Evolutionary conservation across 2,329 filamentous ascomycete genomes (phyloP).

Genomic region (Colletotrichum aenigma): DNA sequence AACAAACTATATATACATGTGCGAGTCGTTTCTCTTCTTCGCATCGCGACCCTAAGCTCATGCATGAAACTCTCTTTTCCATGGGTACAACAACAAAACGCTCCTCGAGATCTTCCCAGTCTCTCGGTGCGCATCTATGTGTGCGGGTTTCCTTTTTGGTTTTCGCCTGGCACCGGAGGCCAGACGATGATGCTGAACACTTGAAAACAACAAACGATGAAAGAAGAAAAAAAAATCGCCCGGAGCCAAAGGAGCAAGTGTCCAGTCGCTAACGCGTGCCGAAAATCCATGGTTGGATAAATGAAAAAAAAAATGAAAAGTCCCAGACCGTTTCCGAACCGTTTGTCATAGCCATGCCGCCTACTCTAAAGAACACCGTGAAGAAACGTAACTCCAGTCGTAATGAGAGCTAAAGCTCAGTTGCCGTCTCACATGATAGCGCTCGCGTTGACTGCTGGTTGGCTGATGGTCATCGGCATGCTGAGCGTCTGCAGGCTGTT

Average conservation of each 20-base stretch:
- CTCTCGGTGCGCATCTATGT: slow-evolving; percentile 11
- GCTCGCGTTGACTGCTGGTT: slow-evolving; percentile 51
- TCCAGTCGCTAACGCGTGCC: slow-evolving; percentile 12
- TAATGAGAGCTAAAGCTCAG: slow-evolving; percentile 11
- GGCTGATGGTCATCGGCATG: slow-evolving; percentile 69
- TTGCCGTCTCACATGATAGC: slow-evolving; percentile 44
- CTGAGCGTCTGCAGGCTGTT: slow-evolving; percentile 66
- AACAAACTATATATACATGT: slow-evolving; percentile 24
- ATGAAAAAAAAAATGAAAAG: slow-evolving; percentile 16
- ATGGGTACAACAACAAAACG: background rate
- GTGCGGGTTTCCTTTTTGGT: slow-evolving; percentile 15
- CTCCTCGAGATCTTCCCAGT: slow-evolving; percentile 14
- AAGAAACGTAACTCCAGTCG: slow-evolving; percentile 21
- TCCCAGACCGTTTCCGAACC: slow-evolving; percentile 10
- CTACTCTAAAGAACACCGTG: slow-evolving; percentile 19
- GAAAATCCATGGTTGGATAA: slow-evolving; percentile 15
- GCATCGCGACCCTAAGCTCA: slow-evolving; percentile 14
- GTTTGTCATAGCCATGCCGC: slow-evolving; percentile 18
- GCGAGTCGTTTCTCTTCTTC: slow-evolving; percentile 22
- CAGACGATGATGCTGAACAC: slow-evolving; percentile 14
- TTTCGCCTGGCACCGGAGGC: slow-evolving; percentile 3
- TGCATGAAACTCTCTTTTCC: slow-evolving; percentile 17
- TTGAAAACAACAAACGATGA: background rate
- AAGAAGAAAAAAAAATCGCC: background rate
- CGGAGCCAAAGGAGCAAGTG: slow-evolving; percentile 8